Evolutionary conservation across 1,284 basidiomycete genomes (phyloP), one percentile per base, ranked within the genome.

Genomic region (Cryptococcus jaspeensis): DNA sequence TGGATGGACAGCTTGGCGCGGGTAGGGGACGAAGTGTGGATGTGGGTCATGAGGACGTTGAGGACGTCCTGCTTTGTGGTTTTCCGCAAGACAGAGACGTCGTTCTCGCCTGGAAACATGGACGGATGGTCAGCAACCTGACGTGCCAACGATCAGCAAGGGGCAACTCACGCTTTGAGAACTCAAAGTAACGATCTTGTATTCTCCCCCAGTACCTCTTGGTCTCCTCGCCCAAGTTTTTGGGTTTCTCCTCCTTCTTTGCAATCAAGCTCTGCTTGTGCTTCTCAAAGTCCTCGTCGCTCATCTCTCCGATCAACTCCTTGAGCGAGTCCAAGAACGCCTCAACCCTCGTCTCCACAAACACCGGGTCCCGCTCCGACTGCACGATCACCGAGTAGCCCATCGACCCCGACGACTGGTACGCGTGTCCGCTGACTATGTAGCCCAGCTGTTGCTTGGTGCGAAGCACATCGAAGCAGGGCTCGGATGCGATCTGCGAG

Each of bases 371-470:
- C 53, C 87, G 87, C 79, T 98, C 94, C 65, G 89, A 92, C 79
- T 99, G 96, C 32, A 99, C 84, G 8, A 94, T 80, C 52, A 99
- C 84, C n/a, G 90, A 84, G 65, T 96, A 78, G 11, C 92, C 94
- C 64, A 85, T 83, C 55, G 87, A 83, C 38, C 85, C 87, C 2
- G 83, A 80, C 25, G 79, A 71, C 81, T 83, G 84, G 38, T 80
- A 76, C 0, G 82, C 81, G 54, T 84, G 84, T 3, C 68, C 64
- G 48, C 80, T 83, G 41, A 92, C 91, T 49, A 95, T 83, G 73
- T 99, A 99, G 12, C 96, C 96, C 0, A 99, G 83, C 76, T 99
- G 96, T 74, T 99, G 92, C 74, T 93, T 87, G 2, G 95, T 98
- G n/a, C 96, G 87, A 41, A 99, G 83, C 38, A 88, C 81, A 71